Evolutionary conservation across 192 early-diverging fungal species (phyloP), one percentile per base, ranked within the genome.

Genomic region (Mycoemilia scoparia): DNA sequence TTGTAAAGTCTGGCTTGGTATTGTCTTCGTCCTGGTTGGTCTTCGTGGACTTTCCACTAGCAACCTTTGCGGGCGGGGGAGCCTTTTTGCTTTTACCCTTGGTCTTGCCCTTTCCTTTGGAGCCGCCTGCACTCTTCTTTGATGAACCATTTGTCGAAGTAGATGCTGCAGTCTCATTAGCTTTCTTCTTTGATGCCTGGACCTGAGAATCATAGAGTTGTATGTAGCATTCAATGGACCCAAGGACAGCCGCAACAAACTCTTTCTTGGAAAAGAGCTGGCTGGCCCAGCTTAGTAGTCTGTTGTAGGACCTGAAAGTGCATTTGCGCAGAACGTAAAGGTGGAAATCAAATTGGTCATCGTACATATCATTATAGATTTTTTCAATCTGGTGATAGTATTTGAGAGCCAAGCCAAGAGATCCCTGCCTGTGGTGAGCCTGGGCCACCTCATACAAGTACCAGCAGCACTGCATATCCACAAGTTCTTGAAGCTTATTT

Each of bases 261-360:
- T 66, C 75, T 3, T 63, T 66, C 38, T 87, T 74, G 2, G 51
- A 49, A 17, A 74, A 72, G 8, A 97, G 34, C 18, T 65, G 54
- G 56, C 86, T 79, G 46, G 85, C 85, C 39, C 74, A 70, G n/a
- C 66, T 51, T 11, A 97, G 48, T 27, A 91, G 64, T 11, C 82
- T 74, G 6, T 85, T 50, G 43, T 97, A 97, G 7, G 85, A 65
- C 21, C 85, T 69, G 25, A 95, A 49, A 19, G 89, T 89, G 25
- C 65, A 62, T 62, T 91, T 91, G 43, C 93, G 84, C 21, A 89
- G 60, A 36, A 73, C 82, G 56, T 95, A 97, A 13, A 67, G 64
- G 51, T 97, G 93, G 69, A 95, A 97, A 55, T 97, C 93, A 36
- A 89, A 86, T 58, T 92, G 84, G 39, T 90, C 87, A 34, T 86